Evolutionary conservation across 441 rosid genomes (phyloP).

Genomic region (Erysimum cheiri): DNA sequence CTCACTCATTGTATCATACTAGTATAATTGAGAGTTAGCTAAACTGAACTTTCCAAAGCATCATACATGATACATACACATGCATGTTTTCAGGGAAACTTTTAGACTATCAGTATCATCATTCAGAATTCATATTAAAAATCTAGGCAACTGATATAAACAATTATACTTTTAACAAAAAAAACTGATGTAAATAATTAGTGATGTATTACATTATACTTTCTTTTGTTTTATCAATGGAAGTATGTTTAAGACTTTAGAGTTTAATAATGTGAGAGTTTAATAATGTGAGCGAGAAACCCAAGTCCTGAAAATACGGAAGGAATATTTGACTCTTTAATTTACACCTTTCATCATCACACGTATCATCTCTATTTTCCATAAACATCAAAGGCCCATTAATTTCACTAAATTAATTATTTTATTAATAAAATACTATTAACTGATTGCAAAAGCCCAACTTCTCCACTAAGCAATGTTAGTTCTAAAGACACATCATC

Average conservation of each 20-base stretch:
- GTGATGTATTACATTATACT: constrained; percentile 7
- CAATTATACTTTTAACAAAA: neutral
- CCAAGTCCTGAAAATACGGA: constrained; percentile 40
- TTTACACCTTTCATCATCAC: constrained; percentile 29
- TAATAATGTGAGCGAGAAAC: constrained; percentile 39
- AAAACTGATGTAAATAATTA: constrained; percentile 1
- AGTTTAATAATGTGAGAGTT: too few species aligned
- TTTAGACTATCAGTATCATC: neutral
- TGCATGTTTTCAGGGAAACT: neutral
- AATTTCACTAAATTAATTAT: neutral
- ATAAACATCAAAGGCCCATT: constrained; percentile 15
- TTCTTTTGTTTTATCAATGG: neutral
- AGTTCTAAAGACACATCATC: constrained; percentile 21
- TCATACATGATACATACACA: neutral
- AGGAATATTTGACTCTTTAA: constrained; percentile 32
- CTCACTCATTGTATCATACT: neutral
- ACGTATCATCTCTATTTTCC: constrained; percentile 18
- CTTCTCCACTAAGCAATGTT: constrained; percentile 40
- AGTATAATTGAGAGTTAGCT: neutral
- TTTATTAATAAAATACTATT: neutral
- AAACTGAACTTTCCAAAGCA: neutral
- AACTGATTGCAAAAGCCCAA: constrained; percentile 31
- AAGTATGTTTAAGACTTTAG: constrained; percentile 13
- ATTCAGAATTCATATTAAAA: neutral
- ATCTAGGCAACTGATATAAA: neutral